Evolutionary conservation across 2,329 filamentous ascomycete species (phyloP).

Genomic region (Trichoderma asperellum): DNA sequence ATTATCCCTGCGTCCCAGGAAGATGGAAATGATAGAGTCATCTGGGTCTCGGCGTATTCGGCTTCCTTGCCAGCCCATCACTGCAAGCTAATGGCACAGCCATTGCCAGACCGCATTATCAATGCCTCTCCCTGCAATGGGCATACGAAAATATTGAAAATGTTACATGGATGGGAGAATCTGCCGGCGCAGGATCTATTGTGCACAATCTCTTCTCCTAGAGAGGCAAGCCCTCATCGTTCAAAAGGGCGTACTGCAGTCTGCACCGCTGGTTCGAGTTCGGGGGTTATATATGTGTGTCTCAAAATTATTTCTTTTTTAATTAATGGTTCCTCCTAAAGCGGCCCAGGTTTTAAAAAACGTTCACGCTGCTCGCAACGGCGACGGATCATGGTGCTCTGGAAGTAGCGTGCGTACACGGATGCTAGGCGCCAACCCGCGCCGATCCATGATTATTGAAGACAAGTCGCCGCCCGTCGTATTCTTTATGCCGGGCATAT

Average conservation of each 20-base stretch:
- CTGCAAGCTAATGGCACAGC: conserved; percentile 56
- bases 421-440: no score
- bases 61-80: conserved; percentile 60
- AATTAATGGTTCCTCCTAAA: no score
- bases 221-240: not conserved
- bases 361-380: no score
- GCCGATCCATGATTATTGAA: no score
- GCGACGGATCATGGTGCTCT: no score
- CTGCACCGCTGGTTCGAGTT: not conserved
- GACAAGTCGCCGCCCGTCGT: no score
- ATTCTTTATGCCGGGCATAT: no score
- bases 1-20: not conserved
- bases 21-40: not conserved
- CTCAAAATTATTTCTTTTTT: no score
- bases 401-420: no score
- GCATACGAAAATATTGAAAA: conserved; percentile 50
- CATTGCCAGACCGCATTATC: conserved; percentile 64
- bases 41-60: conserved; percentile 54
- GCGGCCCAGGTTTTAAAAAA: no score
- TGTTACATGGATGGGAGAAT: not conserved
- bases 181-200: conserved; percentile 9
- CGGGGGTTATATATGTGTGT: no score
- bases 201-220: not conserved
- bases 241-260: not conserved
- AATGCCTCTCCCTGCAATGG: conserved; percentile 61